Evolutionary conservation across 139 green algal species (phyloP).

Genomic region (Ostreobium quekettii): DNA sequence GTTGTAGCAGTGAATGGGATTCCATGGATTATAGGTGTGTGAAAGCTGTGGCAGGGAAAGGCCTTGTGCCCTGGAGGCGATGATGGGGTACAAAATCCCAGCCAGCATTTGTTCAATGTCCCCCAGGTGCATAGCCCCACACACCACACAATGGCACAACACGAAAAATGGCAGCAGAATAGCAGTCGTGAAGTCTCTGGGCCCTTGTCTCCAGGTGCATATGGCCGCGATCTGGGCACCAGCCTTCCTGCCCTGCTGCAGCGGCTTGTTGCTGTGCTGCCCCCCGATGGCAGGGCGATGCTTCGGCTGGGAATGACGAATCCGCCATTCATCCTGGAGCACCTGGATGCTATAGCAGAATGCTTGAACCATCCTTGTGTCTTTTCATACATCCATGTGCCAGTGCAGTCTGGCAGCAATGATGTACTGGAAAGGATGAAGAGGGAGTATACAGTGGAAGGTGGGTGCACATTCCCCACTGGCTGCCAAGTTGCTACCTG

Average conservation of each 20-base stretch:
- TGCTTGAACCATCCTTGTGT: constrained; percentile 57
- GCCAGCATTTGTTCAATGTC: too few relatives aligned
- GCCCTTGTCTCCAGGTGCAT: too few relatives aligned
- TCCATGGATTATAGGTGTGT: too few relatives aligned
- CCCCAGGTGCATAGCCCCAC: too few relatives aligned
- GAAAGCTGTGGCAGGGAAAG: too few relatives aligned
- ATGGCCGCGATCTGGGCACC: constrained; percentile 75
- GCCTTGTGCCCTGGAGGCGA: too few relatives aligned
- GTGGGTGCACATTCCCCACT: constrained; percentile 18
- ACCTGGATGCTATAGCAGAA: constrained; percentile 55
- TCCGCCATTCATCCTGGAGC: constrained; percentile 86
- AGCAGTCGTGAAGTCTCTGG: too few relatives aligned
- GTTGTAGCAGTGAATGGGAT: too few relatives aligned
- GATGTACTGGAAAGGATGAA: constrained; percentile 80
- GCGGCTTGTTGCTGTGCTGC: constrained; percentile 55
- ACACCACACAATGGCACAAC: too few relatives aligned
- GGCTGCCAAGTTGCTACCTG: constrained; percentile 49
- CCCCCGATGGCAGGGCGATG: constrained; percentile 63
- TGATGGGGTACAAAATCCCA: too few relatives aligned
- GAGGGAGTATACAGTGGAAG: constrained; percentile 77
- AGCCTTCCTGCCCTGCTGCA: constrained; percentile 58
- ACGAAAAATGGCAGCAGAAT: too few relatives aligned
- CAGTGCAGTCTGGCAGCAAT: constrained; percentile 77
- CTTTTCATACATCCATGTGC: constrained; percentile 86
- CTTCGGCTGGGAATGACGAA: constrained; percentile 92